These are phyloP conservation scores for Zoysia japonica DNA, from an alignment of 176 grass and related monocot species.

Conservation along the genomic window DNA sequence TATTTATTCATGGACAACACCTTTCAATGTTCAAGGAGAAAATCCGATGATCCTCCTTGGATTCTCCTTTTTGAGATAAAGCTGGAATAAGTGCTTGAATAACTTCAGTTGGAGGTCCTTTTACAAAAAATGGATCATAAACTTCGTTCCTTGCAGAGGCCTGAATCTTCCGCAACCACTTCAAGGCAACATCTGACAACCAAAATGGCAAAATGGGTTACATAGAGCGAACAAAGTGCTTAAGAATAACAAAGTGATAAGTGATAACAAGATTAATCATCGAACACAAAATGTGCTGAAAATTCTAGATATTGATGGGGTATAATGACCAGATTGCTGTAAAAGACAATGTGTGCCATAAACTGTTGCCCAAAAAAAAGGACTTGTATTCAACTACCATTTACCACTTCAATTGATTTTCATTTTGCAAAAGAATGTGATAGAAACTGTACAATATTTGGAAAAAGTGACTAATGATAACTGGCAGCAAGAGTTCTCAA, in stretches of 20 bases:
- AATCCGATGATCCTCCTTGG: slow-evolving; percentile 61
- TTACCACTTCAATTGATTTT: slow-evolving; percentile 8
- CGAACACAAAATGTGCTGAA: slow-evolving; percentile 10
- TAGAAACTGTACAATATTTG: neutral
- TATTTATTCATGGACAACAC: slow-evolving; percentile 35
- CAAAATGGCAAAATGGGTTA: slow-evolving; percentile 37
- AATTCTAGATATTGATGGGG: slow-evolving; percentile 3
- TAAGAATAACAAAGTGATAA: slow-evolving; percentile 23
- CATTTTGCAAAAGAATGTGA: neutral
- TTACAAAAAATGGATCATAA: slow-evolving; percentile 89
- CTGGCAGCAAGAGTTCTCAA: neutral
- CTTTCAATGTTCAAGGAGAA: slow-evolving; percentile 78
- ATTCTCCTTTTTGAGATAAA: slow-evolving; percentile 59
- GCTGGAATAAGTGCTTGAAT: slow-evolving; percentile 74
- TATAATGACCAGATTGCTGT: slow-evolving; percentile 4
- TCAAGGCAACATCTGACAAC: slow-evolving; percentile 76
- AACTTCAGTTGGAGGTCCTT: slow-evolving; percentile 82
- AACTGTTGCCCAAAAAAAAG: slow-evolving; percentile 15
- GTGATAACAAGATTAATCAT: slow-evolving; percentile 30
- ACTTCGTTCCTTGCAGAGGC: slow-evolving; percentile 63
- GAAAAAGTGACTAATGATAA: neutral
- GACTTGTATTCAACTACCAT: neutral
- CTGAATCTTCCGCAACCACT: slow-evolving; percentile 63
- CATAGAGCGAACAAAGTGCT: slow-evolving; percentile 19
- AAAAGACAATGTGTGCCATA: neutral